phyloP scores from a whole-genome alignment of 805 yeast species.

The Zygosaccharomyces pseudorouxii region DNA sequence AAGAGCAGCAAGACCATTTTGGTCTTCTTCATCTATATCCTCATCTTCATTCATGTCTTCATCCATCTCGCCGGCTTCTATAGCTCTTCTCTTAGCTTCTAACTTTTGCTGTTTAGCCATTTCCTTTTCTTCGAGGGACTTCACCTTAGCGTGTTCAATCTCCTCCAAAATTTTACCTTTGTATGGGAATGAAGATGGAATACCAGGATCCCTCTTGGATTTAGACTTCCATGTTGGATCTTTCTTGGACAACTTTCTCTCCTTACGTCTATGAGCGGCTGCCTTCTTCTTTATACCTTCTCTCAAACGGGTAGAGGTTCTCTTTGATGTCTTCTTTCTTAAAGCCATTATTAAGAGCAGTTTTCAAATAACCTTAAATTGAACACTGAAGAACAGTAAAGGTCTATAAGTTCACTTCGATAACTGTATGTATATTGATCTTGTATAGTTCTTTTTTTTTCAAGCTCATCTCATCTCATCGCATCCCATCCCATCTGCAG shows the following conservation, averaged over 20 bases:
- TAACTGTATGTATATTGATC: background rate
- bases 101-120: conserved; percentile 46
- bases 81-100: conserved; percentile 37
- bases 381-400: background rate
- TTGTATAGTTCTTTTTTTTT: background rate
- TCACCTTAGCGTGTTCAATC: conserved; percentile 58
- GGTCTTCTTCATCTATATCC: conserved; percentile 41
- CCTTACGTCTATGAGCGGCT: conserved; percentile 84
- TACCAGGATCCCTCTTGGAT: conserved; percentile 83
- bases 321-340: conserved; percentile 70
- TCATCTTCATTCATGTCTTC: conserved; percentile 39
- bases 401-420: background rate
- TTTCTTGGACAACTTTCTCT: conserved; percentile 74
- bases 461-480: conserved; percentile 21
- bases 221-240: conserved; percentile 93
- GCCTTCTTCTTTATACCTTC: conserved; percentile 97
- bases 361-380: conserved; percentile 10
- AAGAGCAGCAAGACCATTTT: conserved; percentile 70
- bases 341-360: conserved; percentile 38
- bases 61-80: conserved; percentile 37
- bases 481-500: conserved; percentile 17
- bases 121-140: conserved; percentile 51
- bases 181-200: conserved; percentile 92
- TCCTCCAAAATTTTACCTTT: conserved; percentile 75
- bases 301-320: conserved; percentile 87